Evolutionary conservation across 768 basidiomycete genomes (phyloP).

Genomic region (Boletus insuetus): DNA sequence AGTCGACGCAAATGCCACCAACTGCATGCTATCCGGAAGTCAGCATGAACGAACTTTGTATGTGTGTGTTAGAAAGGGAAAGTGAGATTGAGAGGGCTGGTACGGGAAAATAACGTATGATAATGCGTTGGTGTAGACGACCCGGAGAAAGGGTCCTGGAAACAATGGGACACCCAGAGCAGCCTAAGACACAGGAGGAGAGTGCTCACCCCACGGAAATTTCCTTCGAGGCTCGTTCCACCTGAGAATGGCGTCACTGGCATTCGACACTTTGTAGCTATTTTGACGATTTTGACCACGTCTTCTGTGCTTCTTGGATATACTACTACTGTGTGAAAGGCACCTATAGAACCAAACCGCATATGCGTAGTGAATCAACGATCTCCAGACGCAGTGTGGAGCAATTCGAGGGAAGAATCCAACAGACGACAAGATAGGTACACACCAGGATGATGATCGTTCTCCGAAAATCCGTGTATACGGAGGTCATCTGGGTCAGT

Average conservation of each 20-base stretch:
- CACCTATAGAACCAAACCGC: constrained; percentile 26
- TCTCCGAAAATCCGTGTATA: constrained; percentile 53
- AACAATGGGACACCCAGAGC: no score
- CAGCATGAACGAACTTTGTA: background rate
- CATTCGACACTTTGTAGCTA: constrained; percentile 71
- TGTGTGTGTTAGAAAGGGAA: background rate
- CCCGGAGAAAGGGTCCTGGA: no score
- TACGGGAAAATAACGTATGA: background rate
- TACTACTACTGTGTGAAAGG: constrained; percentile 57
- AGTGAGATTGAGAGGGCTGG: background rate
- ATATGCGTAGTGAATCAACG: background rate
- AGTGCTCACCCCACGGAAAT: constrained; percentile 57
- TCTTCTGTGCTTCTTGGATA: constrained; percentile 74
- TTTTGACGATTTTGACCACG: constrained; percentile 73
- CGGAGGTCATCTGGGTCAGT: constrained; percentile 52
- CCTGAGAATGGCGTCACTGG: constrained; percentile 80
- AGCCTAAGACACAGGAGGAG: no score
- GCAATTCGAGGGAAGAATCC: background rate
- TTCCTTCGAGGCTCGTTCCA: constrained; percentile 80
- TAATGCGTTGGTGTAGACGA: no score
- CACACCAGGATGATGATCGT: constrained; percentile 51
- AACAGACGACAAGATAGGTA: background rate
- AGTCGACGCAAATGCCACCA: constrained; percentile 78
- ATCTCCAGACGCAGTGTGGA: background rate
- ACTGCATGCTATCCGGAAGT: constrained; percentile 13